Evolutionary conservation across 106 monocot genomes (phyloP).

Genomic region (Dendrobium chrysotoxum): DNA sequence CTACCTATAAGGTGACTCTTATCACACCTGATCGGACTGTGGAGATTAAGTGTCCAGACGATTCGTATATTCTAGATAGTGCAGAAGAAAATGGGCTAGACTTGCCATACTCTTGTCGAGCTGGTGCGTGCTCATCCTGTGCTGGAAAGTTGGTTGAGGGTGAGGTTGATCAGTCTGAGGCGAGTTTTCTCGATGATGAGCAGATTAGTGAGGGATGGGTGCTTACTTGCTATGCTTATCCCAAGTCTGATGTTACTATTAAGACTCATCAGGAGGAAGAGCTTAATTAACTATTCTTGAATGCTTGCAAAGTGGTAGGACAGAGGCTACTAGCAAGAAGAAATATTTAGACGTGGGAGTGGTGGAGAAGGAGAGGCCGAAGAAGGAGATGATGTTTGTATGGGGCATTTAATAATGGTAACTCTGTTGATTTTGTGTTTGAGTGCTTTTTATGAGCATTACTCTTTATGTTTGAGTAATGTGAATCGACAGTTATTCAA

Average conservation of each 20-base stretch:
- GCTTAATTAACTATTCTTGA: neutral
- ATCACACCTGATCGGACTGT: constrained; percentile 30
- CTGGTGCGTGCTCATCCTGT: constrained; percentile 84
- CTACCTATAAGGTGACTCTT: constrained; percentile 62
- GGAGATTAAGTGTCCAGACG: constrained; percentile 45
- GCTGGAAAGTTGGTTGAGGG: constrained; percentile 56
- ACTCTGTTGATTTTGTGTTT: too few relatives aligned
- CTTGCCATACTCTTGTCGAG: constrained; percentile 79
- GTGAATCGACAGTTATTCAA: too few relatives aligned
- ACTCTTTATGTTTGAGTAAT: too few relatives aligned
- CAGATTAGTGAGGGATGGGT: constrained; percentile 43
- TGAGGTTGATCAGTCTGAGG: constrained; percentile 59
- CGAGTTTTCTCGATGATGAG: constrained; percentile 66
- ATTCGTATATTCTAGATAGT: constrained; percentile 60
- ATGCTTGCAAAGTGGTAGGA: too few relatives aligned
- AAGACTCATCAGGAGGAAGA: constrained; percentile 93
- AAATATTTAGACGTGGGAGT: too few relatives aligned
- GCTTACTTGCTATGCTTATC: constrained; percentile 71
- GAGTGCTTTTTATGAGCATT: too few relatives aligned
- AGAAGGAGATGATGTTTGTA: neutral
- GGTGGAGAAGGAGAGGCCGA: too few relatives aligned
- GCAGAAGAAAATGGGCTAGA: constrained; percentile 51
- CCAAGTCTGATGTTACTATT: constrained; percentile 49
- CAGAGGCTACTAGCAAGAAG: too few relatives aligned
- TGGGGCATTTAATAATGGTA: neutral